These are phyloP conservation scores for Alternaria gansuensis DNA, from an alignment of 2,329 filamentous ascomycete genomes.

Conservation along the genomic window DNA sequence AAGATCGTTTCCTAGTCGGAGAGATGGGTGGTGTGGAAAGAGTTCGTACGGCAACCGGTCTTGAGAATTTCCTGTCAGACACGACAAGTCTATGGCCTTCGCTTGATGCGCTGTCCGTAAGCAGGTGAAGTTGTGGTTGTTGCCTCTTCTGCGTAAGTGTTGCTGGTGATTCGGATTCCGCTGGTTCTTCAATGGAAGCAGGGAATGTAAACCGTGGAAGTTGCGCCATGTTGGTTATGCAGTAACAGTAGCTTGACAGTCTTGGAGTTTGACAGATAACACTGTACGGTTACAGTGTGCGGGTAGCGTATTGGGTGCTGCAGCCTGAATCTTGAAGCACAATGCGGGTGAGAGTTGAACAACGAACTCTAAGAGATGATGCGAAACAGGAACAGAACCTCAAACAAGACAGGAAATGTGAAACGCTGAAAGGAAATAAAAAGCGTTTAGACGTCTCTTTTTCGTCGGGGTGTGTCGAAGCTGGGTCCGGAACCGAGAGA, in stretches of 20 bases:
- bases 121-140: conserved; percentile 27
- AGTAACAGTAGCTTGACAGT: conserved; percentile 18
- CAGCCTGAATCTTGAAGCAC: conserved; percentile 28
- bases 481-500: conserved; percentile 15
- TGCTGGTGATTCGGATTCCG: conserved; percentile 2
- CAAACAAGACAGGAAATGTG: conserved; percentile 6
- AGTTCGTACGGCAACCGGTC: conserved; percentile 16
- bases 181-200: conserved; percentile 7
- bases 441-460: neutral
- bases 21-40: conserved; percentile 42
- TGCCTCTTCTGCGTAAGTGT: conserved; percentile 17
- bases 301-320: conserved; percentile 17
- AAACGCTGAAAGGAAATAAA: conserved; percentile 1
- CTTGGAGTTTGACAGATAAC: conserved; percentile 19
- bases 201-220: conserved; percentile 21
- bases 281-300: conserved; percentile 22
- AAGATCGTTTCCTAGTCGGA: conserved; percentile 29
- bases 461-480: conserved; percentile 7
- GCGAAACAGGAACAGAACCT: conserved; percentile 23
- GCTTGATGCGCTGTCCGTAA: conserved; percentile 17
- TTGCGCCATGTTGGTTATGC: conserved; percentile 24
- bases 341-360: conserved; percentile 28
- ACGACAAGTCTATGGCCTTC: conserved; percentile 19
- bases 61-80: conserved; percentile 11
- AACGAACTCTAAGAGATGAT: conserved; percentile 7